Base-by-base conservation (phyloP, 768 basidiomycete species). In the Panaeolus cyanescens region DNA sequence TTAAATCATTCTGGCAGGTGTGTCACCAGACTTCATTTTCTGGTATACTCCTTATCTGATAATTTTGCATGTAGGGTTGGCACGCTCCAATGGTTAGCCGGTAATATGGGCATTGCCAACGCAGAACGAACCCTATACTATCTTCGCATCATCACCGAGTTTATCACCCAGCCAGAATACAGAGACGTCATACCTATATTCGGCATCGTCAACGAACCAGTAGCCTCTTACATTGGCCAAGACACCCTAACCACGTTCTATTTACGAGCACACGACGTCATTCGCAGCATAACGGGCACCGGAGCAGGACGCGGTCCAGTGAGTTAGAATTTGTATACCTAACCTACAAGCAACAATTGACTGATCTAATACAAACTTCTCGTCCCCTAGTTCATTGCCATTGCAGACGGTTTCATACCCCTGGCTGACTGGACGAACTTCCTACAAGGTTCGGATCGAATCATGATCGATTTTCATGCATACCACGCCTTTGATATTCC, bases 31-130 rank as follows among this genome's bases (percentile, higher is more conserved):
- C 30, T 30, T 15, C 45, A 28, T 28, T 50, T 9, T 13, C 12
- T 22, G 2, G 30, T 12, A 50, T 15, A 15, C 25, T 13, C 15
- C 22, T 4, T 28, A 50, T 25, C 45, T 50, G 25, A 50, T 50
- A 15, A 13, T 13, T 3, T 13, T 28, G 15, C 25, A 13, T 25
- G 5, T 50, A 50, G 45, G 70, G 50, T 67, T 10, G 92, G 91
- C 4, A 73, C 74, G 22, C 70, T 90, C 69, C 91, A 93, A 70
- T 50, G 45, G 45, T 15, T 90, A 64, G 73, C 79, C 58, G 87
- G 88, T 17, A 85, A 87, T 58, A 94, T 95, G 93, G 93, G 93
- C 15, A 67, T 93, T 54, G 91, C 92, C 54, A 95, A 95, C 68
- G 94, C 90, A 13, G 83, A 95, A 71, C 81, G 93, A 20, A 83